phyloP scores from a whole-genome alignment of 768 basidiomycete species.

The Lactarius trivialis region DNA sequence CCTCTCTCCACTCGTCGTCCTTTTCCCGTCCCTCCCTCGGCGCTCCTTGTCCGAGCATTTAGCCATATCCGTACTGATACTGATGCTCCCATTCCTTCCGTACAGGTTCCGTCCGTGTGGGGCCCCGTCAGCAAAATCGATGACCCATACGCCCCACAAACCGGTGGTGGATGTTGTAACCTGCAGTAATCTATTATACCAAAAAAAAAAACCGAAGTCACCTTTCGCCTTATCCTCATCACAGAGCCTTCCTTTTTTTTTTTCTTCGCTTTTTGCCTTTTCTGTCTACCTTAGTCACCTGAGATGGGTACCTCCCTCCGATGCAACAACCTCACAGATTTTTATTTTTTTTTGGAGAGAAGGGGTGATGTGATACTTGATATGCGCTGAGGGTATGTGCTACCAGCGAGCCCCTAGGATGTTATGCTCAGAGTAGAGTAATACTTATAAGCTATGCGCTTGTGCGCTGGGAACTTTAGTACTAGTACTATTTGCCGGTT shows the following conservation, averaged over 20 bases:
- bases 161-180: constrained; percentile 16
- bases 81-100: constrained; percentile 3
- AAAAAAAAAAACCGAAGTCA: not conserved
- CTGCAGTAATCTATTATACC: constrained; percentile 15
- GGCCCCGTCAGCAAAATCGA: constrained; percentile 87
- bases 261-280: not conserved
- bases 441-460: not conserved
- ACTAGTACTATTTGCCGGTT: not conserved
- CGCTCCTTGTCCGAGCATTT: not conserved
- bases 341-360: not conserved
- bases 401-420: not conserved
- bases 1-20: not conserved
- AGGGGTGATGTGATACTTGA: not conserved
- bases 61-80: constrained; percentile 19
- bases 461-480: not conserved
- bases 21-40: no score
- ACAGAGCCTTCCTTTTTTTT: not conserved
- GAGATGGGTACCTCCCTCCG: not conserved
- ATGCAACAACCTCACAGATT: not conserved
- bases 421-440: not conserved
- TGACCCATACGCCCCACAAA: constrained; percentile 80
- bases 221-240: not conserved
- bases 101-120: constrained; percentile 92
- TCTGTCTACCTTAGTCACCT: not conserved
- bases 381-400: not conserved